phyloP scores from a whole-genome alignment of 2,329 filamentous ascomycete species.

The Didymella glomerata region DNA sequence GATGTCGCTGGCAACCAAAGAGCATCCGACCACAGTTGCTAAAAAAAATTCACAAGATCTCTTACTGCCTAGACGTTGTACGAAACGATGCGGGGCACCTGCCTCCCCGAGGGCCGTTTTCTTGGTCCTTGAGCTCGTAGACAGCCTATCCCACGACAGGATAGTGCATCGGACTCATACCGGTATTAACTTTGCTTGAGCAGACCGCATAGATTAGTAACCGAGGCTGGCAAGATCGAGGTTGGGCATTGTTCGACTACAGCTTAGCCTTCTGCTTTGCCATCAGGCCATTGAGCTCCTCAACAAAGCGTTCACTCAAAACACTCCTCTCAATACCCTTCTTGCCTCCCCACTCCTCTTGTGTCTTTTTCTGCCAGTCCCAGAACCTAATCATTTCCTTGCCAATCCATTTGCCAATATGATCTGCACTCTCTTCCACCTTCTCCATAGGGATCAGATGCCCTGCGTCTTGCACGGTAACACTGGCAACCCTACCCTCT shows the following conservation, averaged over 20 bases:
- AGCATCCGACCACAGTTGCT: no score
- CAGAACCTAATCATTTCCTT: conserved; percentile 51
- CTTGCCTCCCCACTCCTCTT: conserved; percentile 44
- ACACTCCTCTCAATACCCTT: conserved; percentile 43
- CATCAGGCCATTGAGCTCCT: conserved; percentile 35
- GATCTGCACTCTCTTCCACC: conserved; percentile 71
- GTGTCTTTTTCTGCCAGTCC: conserved; percentile 41
- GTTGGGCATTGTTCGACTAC: conserved; percentile 9
- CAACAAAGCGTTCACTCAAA: conserved; percentile 39
- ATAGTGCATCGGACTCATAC: no score
- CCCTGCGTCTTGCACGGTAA: conserved; percentile 70
- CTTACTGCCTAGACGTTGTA: no score
- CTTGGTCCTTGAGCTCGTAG: no score
- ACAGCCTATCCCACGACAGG: no score
- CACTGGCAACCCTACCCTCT: conserved; percentile 72
- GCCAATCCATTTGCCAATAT: conserved; percentile 51
- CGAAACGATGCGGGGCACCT: no score
- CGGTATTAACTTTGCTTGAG: no score
- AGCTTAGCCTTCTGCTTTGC: conserved; percentile 36
- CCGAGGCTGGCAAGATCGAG: no score
- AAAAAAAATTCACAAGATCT: no score
- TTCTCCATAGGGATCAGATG: conserved; percentile 88
- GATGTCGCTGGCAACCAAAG: no score
- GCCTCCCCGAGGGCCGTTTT: no score
- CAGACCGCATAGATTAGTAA: no score